Evolutionary conservation across 2,329 filamentous ascomycete genomes (phyloP).

Genomic region (Drechslerella dactyloides): DNA sequence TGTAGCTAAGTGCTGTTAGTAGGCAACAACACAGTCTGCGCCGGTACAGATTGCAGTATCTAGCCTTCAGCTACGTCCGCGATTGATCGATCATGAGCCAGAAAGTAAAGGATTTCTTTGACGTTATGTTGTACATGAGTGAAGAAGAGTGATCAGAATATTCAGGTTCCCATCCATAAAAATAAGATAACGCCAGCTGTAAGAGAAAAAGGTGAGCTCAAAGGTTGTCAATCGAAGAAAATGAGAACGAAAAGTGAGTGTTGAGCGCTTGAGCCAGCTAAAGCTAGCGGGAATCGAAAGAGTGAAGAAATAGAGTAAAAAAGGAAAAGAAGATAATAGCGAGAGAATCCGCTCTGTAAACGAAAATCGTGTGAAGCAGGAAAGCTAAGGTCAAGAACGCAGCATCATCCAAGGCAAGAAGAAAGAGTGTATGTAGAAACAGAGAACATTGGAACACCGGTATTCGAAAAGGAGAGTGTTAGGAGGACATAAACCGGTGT

Average conservation of each 20-base stretch:
- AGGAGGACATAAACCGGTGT: neutral
- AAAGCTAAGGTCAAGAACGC: neutral
- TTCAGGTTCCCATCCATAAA: neutral
- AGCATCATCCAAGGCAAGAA: neutral
- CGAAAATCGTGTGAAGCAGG: neutral
- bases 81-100: neutral
- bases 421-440: neutral
- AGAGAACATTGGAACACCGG: neutral
- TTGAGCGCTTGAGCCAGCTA: no score
- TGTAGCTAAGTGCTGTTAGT: no score
- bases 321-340: no score
- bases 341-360: neutral
- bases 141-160: neutral
- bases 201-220: neutral
- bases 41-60: neutral
- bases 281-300: no score
- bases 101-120: neutral
- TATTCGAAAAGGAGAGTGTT: neutral
- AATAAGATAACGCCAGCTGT: conserved; percentile 1
- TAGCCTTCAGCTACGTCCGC: neutral
- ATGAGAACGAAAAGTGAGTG: no score
- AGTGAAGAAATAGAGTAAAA: neutral
- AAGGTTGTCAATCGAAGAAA: no score
- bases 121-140: neutral
- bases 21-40: neutral